Evolutionary conservation across 164 flowering plant species (phyloP), one percentile per base, ranked within the genome.

Genomic region (Annona cherimola): DNA sequence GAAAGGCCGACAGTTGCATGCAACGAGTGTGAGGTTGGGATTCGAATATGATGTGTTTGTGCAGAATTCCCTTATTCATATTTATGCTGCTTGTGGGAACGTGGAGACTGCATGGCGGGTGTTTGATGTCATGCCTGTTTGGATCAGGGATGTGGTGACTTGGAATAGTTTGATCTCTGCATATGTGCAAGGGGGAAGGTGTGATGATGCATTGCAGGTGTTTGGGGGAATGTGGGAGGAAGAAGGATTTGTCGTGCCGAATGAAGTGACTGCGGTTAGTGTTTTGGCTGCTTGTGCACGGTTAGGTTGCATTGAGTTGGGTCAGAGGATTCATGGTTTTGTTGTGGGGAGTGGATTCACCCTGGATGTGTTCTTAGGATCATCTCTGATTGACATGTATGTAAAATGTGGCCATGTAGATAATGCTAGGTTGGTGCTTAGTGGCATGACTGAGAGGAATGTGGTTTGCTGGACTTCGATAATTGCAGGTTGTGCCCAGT

Each of bases 141-240:
- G 40, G 46, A 72, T 73, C 46, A 26, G 79, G 20, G 81, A 81
- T 57, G 77, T 77, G 39, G 80, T 77, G 46, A 63, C 84, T 26
- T 81, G 82, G 80, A 79, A 81, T 39, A 77, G 80, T 77, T 63
- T 81, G 75, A 75, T 81, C 18, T 77, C 80, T 19, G 83, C 81
- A 39, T 77, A 73, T 54, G 18, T 80, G 76, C 79, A 74, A 68
- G 42, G 67, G 3, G 68, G 62, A 8, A 54, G 42, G 3, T 68
- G 69, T 61, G 19, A 41, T 20, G 67, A 75, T 20, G 82, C 80
- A n/a, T 44, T 81, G 60, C 18, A 70, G 26, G 63, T 79, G 68
- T 79, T 79, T 45, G 75, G 62, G 39, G 18, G 62, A 18, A 78
- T 78, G 80, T 55, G 63, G 59, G 68, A 9, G 42, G 42, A 9